Base-by-base conservation (phyloP, 2,329 filamentous ascomycete genomes). In the Ophiocordyceps camponoti-rufipedis region DNA sequence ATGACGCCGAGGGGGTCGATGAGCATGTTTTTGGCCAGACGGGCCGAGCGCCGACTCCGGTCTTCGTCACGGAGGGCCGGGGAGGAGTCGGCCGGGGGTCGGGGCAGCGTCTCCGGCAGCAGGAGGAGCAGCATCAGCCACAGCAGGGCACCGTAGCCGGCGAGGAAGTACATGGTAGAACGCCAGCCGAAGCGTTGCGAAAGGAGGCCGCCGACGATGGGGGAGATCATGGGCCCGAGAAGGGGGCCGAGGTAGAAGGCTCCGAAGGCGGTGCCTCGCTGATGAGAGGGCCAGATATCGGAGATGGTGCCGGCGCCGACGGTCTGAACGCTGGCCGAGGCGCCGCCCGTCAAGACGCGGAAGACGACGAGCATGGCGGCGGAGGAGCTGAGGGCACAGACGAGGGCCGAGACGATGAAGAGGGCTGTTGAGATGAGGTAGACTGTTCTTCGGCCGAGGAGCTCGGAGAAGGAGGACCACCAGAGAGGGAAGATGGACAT, bases 401-500 rank as follows among this genome's bases (percentile, higher is more conserved):
- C 65, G 14, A 82, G 64, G 44, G 78, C 80, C 62, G 83, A 89
- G 38, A 88, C 49, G 45, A 80, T 65, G 55, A 85, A 88, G 13
- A 89, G 64, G 19, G 69, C 58, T 58, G 91, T 91, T 0, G 82
- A 87, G 32, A 74, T 62, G 31, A 93, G 62, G 57, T 89, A 91
- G 52, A 93, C 82, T n/a, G 77, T 79, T 19, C 85, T 75, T 39
- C 85, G 75, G 12, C 85, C 85, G 1, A 76, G 62, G 1, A 68
- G 68, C 53, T 91, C 85, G 9, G 81, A 85, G 55, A 91, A 87
- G 1, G 80, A 80, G 1, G 81, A 85, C 83, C 83, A 91, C 85
- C 85, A 91, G 1, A 93, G 68, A 0, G 85, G 85, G 52, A 87
- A 89, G 41, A 91, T 85, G 46, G 78, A 75, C 83, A 91, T 85